Base-by-base conservation (phyloP, 2,329 filamentous ascomycete genomes). In the Fusarium odoratissimum region DNA sequence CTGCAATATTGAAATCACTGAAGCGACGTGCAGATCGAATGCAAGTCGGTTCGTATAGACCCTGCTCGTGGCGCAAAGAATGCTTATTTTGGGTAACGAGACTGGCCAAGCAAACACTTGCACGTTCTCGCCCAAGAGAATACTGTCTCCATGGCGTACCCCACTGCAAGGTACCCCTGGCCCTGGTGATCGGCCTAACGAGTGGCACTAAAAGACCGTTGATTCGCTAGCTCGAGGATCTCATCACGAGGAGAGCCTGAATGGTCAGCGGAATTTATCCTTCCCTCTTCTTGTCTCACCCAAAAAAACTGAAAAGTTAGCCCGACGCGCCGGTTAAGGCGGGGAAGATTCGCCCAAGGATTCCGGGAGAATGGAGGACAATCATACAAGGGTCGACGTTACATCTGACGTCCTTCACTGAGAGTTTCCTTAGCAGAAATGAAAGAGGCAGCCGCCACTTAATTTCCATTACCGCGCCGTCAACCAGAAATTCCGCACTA, bases 31-130 rank as follows among this genome's bases (percentile, higher is more conserved):
- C 58, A 69, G 51, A 69, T 69, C 66, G 37, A 40, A 69, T 64
- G 66, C 66, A 69, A 69, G 66, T 54, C 35, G 23, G 45, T 69
- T 69, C 66, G 66, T 69, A 69, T 69, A 48, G 44, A 64, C 66
- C 66, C 51, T 69, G 66, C n/a, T 59, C 10, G 66, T 69, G 66
- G 66, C 66, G 66, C 35, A 58, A 57, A 19, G 30, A 45, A 52
- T 57, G 30, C 65, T 69, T 64, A 48, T 69, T 69, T 64, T 69
- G 51, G 59, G 66, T 69, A 64, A 69, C 66, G 13, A 59, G 30
- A 52, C 57, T 58, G 37, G 14, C 66, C 66, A 69, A 69, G 59
- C 41, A 69, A 40, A 59, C 40, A 37, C 30, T 57, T 64, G 66
- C 66, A 69, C 66, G 66, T 69, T 61, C 65, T 67, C 63, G 65